Conservation (phyloP, 163 green algal species). For the Scenedesmus sp. region DNA sequence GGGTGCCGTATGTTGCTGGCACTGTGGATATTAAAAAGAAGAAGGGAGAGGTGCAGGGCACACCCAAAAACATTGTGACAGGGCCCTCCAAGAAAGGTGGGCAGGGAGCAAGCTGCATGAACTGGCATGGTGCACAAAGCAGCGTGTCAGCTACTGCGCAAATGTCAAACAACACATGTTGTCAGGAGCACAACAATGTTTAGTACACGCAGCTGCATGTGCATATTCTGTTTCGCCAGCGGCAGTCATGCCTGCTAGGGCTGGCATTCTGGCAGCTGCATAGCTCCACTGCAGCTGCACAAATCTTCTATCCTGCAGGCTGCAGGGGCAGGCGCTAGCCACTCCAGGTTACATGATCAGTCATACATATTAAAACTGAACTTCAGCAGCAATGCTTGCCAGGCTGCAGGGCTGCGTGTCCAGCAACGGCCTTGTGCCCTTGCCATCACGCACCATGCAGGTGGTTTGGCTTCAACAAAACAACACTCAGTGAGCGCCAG, state of each 20-base stretch:
- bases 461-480: conserved; percentile 64
- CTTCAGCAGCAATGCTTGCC: too few species aligned
- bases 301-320: not conserved
- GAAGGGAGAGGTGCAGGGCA: conserved; percentile 60
- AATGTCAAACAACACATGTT: not conserved
- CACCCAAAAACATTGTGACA: conserved; percentile 60
- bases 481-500: conserved; percentile 59
- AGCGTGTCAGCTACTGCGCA: not conserved
- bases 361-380: not conserved
- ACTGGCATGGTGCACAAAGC: not conserved
- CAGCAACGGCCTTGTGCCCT: not conserved
- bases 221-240: not conserved
- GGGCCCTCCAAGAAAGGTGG: conserved; percentile 62
- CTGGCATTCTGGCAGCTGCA: not conserved
- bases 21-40: conserved; percentile 50
- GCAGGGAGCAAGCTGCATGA: not conserved
- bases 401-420: too few species aligned
- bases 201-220: not conserved
- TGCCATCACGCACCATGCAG: not conserved
- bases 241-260: not conserved
- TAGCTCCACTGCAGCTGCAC: not conserved
- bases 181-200: not conserved
- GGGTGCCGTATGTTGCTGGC: conserved; percentile 56
- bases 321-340: not conserved
- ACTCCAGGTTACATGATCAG: not conserved